These are phyloP conservation scores for Tylopilus sp. DNA, from an alignment of 768 basidiomycete genomes.

Conservation along the genomic window DNA sequence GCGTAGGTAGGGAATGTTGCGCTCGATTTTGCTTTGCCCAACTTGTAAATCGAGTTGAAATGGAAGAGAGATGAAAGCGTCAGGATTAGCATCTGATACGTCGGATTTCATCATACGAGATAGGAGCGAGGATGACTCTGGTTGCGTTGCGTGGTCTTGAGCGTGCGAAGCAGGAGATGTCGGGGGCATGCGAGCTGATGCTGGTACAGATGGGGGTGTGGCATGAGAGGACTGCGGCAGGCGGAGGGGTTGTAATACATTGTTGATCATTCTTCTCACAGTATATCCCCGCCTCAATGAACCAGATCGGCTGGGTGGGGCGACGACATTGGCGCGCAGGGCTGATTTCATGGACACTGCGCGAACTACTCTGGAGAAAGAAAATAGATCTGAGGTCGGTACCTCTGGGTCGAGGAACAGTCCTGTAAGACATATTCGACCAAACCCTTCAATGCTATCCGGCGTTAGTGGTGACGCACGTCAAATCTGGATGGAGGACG, in stretches of 20 bases:
- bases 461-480: conserved; percentile 1
- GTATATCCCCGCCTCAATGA: conserved; percentile 44
- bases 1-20: conserved; percentile 82
- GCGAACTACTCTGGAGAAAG: conserved; percentile 25
- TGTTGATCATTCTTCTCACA: conserved; percentile 41
- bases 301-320: conserved; percentile 23
- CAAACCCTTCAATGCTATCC: conserved; percentile 73
- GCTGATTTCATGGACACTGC: conserved; percentile 24
- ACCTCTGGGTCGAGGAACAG: conserved; percentile 83
- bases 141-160: conserved; percentile 34
- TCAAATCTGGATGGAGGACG: conserved; percentile 27
- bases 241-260: conserved; percentile 52
- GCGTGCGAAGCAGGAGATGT: not conserved
- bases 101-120: conserved; percentile 46
- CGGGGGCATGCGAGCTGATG: conserved; percentile 9
- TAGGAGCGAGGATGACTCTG: conserved; percentile 46
- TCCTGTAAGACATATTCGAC: conserved; percentile 86
- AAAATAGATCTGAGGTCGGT: conserved; percentile 47
- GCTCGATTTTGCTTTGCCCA: conserved; percentile 50
- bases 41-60: conserved; percentile 56
- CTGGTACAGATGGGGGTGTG: conserved; percentile 15
- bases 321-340: conserved; percentile 24
- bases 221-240: conserved; percentile 30
- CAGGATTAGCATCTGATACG: conserved; percentile 31
- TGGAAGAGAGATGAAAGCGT: conserved; percentile 46